These are phyloP conservation scores for Suillus lakei DNA, from an alignment of 768 basidiomycete species.

Conservation along the genomic window DNA sequence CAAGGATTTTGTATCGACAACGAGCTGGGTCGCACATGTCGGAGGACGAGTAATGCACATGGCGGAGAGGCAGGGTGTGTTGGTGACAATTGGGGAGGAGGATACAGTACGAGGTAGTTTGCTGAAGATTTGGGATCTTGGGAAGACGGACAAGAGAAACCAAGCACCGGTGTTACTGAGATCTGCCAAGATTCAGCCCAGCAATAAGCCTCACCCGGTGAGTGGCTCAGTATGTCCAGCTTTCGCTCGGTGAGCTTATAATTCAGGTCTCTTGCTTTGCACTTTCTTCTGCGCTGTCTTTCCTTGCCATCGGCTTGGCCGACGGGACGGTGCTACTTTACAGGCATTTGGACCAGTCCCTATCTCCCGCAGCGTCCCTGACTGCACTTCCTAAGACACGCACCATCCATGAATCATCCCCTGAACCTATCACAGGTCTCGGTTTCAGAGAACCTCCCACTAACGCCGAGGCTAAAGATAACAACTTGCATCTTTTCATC, in stretches of 20 bases:
- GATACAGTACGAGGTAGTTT: constrained; percentile 65
- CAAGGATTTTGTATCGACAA: constrained; percentile 69
- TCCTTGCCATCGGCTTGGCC: constrained; percentile 91
- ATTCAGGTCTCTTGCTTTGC: constrained; percentile 77
- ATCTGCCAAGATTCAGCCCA: constrained; percentile 75
- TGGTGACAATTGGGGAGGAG: constrained; percentile 96
- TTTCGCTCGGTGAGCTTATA: constrained; percentile 7
- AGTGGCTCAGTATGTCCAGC: constrained; percentile 15
- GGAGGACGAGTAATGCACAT: constrained; percentile 87
- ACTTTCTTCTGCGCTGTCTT: constrained; percentile 74
- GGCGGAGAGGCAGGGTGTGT: constrained; percentile 79
- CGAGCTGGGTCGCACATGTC: constrained; percentile 81
- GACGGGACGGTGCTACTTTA: constrained; percentile 94
- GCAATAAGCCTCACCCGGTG: constrained; percentile 81
- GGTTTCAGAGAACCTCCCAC: constrained; percentile 72
- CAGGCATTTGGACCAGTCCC: constrained; percentile 89
- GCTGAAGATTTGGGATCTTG: constrained; percentile 90
- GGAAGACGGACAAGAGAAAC: constrained; percentile 67
- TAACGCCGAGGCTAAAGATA: constrained; percentile 21
- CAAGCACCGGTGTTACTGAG: constrained; percentile 68
- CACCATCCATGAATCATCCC: constrained; percentile 78
- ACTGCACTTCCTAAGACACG: constrained; percentile 85
- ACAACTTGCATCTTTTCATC: constrained; percentile 74
- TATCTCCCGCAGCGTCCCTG: constrained; percentile 65
- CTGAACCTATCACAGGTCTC: constrained; percentile 92